Percentiles rank a stretch among this genome's conserved stretches.
These are phyloP conservation scores for Cladosporium sp. DNA, from an alignment of 2,329 filamentous ascomycete genomes.

Conservation along the genomic window DNA sequence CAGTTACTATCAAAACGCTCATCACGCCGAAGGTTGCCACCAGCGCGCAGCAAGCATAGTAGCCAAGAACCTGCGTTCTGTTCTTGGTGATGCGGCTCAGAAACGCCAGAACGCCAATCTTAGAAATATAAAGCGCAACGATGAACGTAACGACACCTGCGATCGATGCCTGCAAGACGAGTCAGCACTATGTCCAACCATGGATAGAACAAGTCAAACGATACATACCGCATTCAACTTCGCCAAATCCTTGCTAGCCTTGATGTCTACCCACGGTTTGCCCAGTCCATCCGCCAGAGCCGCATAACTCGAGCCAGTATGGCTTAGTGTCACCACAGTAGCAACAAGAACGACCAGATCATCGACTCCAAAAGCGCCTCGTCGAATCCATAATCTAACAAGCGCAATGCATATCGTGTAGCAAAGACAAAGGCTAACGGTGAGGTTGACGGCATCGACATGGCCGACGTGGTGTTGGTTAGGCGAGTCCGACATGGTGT, in stretches of 20 bases:
- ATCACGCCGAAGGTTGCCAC: conserved; percentile 30
- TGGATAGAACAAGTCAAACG: too few relatives aligned
- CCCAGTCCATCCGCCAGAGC: conserved; percentile 32
- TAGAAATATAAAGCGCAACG: conserved; percentile 33
- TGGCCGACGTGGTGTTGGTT: neutral
- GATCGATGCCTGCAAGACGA: conserved; percentile 25
- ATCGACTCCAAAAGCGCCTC: conserved; percentile 31
- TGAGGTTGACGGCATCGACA: conserved; percentile 27
- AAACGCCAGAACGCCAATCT: conserved; percentile 36
- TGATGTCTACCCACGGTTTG: conserved; percentile 27
- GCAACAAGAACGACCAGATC: conserved; percentile 33
- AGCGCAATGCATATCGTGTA: conserved; percentile 34
- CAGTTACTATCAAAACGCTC: conserved; percentile 32
- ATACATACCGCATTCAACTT: conserved; percentile 25
- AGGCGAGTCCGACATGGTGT: conserved; percentile 7
- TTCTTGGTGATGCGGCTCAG: conserved; percentile 35
- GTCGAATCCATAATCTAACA: conserved; percentile 33
- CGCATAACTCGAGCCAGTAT: conserved; percentile 32
- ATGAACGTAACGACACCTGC: conserved; percentile 34
- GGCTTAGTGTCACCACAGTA: conserved; percentile 31
- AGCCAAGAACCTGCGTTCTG: conserved; percentile 28
- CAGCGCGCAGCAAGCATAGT: conserved; percentile 28
- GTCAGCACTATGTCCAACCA: neutral
- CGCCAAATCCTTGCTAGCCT: conserved; percentile 21
- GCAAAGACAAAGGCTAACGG: conserved; percentile 35